These are phyloP conservation scores for Brassica napus DNA, from an alignment of 345 rosid species.

Conservation along the genomic window DNA sequence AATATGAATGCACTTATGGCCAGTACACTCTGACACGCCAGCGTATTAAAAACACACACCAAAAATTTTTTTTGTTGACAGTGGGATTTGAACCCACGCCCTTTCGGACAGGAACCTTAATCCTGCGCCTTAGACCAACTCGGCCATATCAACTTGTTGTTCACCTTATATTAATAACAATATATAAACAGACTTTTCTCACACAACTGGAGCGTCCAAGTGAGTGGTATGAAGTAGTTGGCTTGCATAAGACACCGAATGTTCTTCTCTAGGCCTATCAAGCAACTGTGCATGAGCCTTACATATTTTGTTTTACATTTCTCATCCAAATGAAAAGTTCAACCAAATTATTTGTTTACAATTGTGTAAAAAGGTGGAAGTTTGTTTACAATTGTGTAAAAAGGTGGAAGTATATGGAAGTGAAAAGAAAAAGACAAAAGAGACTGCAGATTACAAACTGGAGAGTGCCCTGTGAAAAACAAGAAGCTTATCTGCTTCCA, in stretches of 20 bases:
- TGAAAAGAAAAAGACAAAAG: not conserved
- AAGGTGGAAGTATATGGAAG: not conserved
- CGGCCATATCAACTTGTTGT: not conserved
- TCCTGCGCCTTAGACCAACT: conserved; percentile 3
- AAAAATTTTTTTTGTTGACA: too few species aligned
- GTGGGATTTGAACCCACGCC: conserved; percentile 96
- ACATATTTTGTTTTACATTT: not conserved
- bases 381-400: not conserved
- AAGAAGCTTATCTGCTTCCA: conserved; percentile 36
- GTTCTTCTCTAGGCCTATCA: not conserved
- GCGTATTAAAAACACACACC: not conserved
- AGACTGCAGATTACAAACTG: not conserved
- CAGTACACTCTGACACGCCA: not conserved
- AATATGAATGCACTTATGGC: too few species aligned
- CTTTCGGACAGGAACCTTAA: conserved; percentile 57
- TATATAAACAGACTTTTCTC: too few species aligned
- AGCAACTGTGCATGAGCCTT: not conserved
- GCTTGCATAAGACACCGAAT: too few species aligned
- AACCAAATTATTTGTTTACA: not conserved
- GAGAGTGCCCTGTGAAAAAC: not conserved
- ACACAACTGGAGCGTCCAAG: too few species aligned
- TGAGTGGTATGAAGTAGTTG: not conserved
- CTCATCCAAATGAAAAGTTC: not conserved
- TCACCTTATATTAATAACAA: not conserved
- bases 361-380: not conserved